Evolutionary conservation across 1,139 yeast genomes (phyloP).

Genomic region (Saccharomyces hybrid): DNA sequence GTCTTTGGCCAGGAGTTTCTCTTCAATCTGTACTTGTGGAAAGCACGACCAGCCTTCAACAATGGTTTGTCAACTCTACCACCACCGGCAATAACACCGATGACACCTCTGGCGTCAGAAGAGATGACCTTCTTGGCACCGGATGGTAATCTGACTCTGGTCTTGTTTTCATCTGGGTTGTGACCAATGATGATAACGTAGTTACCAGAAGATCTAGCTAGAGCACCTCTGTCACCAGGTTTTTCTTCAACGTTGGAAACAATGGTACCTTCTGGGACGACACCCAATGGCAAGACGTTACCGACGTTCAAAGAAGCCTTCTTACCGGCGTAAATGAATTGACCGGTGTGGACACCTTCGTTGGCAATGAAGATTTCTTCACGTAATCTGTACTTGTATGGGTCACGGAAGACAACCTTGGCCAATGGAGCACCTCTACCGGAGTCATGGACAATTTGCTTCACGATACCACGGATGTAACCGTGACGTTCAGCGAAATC

Average conservation of each 20-base stretch:
- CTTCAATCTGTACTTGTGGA: conserved; percentile 98
- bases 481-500: conserved; percentile 99
- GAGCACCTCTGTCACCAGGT: conserved; percentile 99
- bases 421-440: conserved; percentile 99
- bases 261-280: conserved; percentile 99
- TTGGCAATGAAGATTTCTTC: conserved; percentile 98
- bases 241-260: conserved; percentile 97
- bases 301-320: conserved; percentile 96
- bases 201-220: conserved; percentile 99
- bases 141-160: conserved; percentile 98
- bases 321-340: conserved; percentile 97
- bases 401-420: conserved; percentile 98
- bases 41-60: conserved; percentile 99
- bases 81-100: conserved; percentile 99
- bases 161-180: conserved; percentile 98
- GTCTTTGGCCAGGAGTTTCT: conserved; percentile 99
- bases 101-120: conserved; percentile 97
- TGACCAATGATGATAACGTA: conserved; percentile 97
- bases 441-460: conserved; percentile 98
- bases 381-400: conserved; percentile 96
- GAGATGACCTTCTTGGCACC: conserved; percentile 96
- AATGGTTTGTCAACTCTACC: conserved; percentile 99
- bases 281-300: conserved; percentile 92
- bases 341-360: conserved; percentile 99
- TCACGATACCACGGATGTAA: conserved; percentile 97